phyloP scores from a whole-genome alignment of 495 filamentous ascomycete species.

The Hyaloscypha hepaticicola region DNA sequence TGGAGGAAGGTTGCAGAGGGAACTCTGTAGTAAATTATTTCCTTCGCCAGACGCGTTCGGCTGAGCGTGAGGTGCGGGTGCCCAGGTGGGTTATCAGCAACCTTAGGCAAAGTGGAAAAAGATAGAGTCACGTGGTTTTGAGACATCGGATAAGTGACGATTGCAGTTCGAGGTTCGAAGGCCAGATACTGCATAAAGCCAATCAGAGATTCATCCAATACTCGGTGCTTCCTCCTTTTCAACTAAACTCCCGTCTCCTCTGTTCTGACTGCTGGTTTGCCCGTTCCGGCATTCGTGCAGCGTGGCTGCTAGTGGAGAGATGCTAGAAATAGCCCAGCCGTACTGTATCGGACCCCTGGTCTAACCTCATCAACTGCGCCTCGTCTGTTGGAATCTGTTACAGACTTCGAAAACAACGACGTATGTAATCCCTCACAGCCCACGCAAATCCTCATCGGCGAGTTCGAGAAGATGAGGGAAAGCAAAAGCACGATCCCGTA shows the following conservation, averaged over 20 bases:
- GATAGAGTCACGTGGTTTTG: neutral
- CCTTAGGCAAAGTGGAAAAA: no score
- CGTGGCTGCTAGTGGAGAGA: neutral
- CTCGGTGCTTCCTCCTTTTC: neutral
- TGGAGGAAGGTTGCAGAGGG: neutral
- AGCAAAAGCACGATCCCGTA: neutral
- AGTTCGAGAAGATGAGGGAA: neutral
- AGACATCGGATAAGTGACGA: neutral
- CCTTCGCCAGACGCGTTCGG: neutral
- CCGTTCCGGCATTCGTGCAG: neutral
- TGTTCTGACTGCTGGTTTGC: neutral
- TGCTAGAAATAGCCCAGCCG: neutral
- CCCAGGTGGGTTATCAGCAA: no score
- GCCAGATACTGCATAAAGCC: neutral
- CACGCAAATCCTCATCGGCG: neutral
- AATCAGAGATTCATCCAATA: neutral
- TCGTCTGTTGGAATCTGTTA: neutral
- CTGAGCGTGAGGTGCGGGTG: no score
- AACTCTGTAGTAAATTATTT: neutral
- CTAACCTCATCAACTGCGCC: neutral
- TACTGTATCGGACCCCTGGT: neutral
- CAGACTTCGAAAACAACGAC: constrained; percentile 12
- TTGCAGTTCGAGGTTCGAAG: no score
- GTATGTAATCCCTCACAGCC: neutral
- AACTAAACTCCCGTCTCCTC: neutral